Percentiles rank a stretch among this genome's conserved stretches.
phyloP scores from a whole-genome alignment of 2,329 filamentous ascomycete genomes.

The Verticillium nonalfalfae region DNA sequence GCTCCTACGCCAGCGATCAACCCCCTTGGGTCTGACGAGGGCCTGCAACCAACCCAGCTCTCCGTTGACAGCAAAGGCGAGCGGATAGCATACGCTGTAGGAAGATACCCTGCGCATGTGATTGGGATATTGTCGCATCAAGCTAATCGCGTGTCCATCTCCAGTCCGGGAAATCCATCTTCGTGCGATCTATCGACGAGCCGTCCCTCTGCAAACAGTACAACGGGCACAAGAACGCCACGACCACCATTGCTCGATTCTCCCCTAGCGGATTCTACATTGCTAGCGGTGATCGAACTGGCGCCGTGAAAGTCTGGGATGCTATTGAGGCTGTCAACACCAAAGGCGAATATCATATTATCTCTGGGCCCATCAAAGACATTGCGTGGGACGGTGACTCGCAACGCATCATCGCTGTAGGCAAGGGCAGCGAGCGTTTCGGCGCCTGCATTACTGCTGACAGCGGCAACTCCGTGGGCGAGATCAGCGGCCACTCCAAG shows the following conservation, averaged over 20 bases:
- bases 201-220: constrained; percentile 83
- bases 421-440: constrained; percentile 88
- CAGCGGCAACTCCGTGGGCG: constrained; percentile 91
- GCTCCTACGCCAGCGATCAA: constrained; percentile 74
- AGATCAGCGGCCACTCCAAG: constrained; percentile 86
- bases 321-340: constrained; percentile 77
- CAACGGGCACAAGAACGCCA: constrained; percentile 72
- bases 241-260: constrained; percentile 90
- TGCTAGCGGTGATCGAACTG: constrained; percentile 82
- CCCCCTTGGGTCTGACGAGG: constrained; percentile 50
- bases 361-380: constrained; percentile 91
- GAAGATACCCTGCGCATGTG: constrained; percentile 16
- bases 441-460: constrained; percentile 93
- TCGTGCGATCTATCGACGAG: constrained; percentile 89
- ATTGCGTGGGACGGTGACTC: constrained; percentile 97
- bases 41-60: constrained; percentile 71
- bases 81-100: constrained; percentile 85
- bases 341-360: constrained; percentile 91
- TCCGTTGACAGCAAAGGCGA: constrained; percentile 85
- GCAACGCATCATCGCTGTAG: constrained; percentile 92
- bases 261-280: constrained; percentile 92
- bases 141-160: neutral
- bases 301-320: constrained; percentile 88
- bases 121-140: neutral
- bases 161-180: constrained; percentile 93